Conservation (phyloP, 2,329 filamentous ascomycete genomes). For the Byssothecium circinans region DNA sequence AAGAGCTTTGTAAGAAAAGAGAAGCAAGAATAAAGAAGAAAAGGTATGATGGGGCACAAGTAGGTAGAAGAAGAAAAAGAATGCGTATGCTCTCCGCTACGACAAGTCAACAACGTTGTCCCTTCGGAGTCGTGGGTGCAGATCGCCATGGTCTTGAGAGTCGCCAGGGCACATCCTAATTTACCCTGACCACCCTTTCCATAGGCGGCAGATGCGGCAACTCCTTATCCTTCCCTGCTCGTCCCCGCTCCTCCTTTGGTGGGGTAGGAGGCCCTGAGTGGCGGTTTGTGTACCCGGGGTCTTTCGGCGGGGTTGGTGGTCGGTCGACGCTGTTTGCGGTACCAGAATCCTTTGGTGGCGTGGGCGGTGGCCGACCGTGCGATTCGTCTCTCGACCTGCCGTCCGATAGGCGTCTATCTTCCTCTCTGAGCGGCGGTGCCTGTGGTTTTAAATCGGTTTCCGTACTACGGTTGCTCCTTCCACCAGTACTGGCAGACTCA, state of each 20-base stretch:
- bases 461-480: slow-evolving; percentile 53
- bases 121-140: neutral
- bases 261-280: slow-evolving; percentile 44
- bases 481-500: slow-evolving; percentile 70
- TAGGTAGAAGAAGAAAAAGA: neutral
- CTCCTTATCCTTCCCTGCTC: slow-evolving; percentile 35
- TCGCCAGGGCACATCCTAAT: slow-evolving; percentile 15
- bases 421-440: slow-evolving; percentile 26
- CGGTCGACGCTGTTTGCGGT: slow-evolving; percentile 28
- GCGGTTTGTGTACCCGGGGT: slow-evolving; percentile 24
- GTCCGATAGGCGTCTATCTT: slow-evolving; percentile 7
- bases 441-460: slow-evolving; percentile 21
- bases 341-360: slow-evolving; percentile 47
- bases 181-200: slow-evolving; percentile 37
- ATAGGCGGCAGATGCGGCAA: slow-evolving; percentile 37
- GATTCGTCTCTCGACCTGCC: slow-evolving; percentile 24
- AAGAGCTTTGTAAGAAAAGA: neutral
- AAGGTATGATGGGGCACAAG: neutral
- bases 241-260: slow-evolving; percentile 38
- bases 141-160: neutral
- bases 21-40: neutral
- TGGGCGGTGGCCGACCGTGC: slow-evolving; percentile 45
- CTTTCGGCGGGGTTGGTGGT: slow-evolving; percentile 44
- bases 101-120: neutral
- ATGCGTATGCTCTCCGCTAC: neutral